Percentiles rank a stretch among this genome's conserved stretches.
These are phyloP conservation scores for Salix koriyanagi DNA, from an alignment of 345 rosid genomes.

Conservation along the genomic window DNA sequence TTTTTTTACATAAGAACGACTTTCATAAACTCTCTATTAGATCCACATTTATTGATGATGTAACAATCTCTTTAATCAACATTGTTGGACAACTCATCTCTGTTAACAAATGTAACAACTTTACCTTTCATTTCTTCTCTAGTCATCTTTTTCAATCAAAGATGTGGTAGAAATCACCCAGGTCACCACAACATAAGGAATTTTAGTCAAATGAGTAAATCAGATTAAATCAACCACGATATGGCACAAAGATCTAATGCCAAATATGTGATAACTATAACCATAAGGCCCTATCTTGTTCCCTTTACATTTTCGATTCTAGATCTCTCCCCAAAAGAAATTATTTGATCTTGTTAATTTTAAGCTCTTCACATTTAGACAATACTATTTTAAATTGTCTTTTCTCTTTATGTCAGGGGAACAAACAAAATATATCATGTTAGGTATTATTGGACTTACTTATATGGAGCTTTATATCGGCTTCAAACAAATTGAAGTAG, in stretches of 20 bases:
- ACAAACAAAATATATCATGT: not conserved
- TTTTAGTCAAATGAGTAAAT: not conserved
- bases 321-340: not conserved
- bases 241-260: not conserved
- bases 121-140: not conserved
- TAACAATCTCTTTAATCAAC: not conserved
- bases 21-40: not conserved
- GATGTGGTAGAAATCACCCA: not conserved
- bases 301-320: not conserved
- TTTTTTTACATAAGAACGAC: not conserved
- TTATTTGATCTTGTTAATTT: not conserved
- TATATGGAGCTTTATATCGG: not conserved
- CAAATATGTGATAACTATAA: not conserved
- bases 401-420: not conserved
- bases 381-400: not conserved
- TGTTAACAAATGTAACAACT: not conserved
- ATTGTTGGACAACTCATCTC: not conserved
- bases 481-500: not conserved
- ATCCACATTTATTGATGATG: not conserved
- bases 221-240: not conserved
- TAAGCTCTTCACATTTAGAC: not conserved
- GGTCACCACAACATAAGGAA: not conserved
- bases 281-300: not conserved
- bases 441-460: not conserved
- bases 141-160: not conserved